Evolutionary conservation across 1,284 basidiomycete species (phyloP).

Genomic region (Rhodotorula sp.): DNA sequence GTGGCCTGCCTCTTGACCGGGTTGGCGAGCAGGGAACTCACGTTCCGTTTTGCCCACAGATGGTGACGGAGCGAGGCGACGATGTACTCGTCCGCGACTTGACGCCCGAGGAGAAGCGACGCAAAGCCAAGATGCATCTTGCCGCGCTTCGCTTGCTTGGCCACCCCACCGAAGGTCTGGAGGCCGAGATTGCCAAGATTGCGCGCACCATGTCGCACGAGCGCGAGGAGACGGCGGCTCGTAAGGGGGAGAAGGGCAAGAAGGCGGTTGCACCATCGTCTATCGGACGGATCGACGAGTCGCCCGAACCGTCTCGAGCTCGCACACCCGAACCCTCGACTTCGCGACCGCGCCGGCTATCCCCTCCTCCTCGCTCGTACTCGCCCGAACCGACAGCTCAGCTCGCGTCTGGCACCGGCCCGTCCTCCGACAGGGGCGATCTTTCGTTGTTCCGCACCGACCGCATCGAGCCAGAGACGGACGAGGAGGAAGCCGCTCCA

Average conservation of each 20-base stretch:
- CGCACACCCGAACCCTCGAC: neutral
- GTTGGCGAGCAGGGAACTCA: no score
- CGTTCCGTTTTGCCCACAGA: neutral
- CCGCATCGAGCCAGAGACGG: slow-evolving; percentile 25
- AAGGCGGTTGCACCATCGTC: neutral
- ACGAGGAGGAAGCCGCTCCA: slow-evolving; percentile 21
- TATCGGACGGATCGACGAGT: no score
- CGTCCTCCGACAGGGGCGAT: neutral
- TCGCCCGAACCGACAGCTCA: slow-evolving; percentile 2
- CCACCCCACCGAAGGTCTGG: slow-evolving; percentile 30
- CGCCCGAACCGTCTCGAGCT: no score
- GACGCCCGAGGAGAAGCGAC: slow-evolving; percentile 31
- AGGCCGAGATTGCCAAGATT: slow-evolving; percentile 24
- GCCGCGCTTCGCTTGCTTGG: slow-evolving; percentile 35
- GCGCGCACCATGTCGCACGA: neutral
- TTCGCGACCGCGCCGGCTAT: neutral
- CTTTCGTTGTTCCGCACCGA: slow-evolving; percentile 28
- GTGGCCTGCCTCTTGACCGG: neutral
- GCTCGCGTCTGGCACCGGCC: neutral
- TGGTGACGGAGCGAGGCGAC: slow-evolving; percentile 39
- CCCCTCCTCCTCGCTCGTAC: slow-evolving; percentile 3
- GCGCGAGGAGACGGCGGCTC: neutral
- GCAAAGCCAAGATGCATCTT: slow-evolving; percentile 33
- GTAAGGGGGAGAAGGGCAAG: neutral
- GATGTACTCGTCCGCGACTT: slow-evolving; percentile 36